These are phyloP conservation scores for Trebouxia gelatinosa DNA, from an alignment of 163 green algal genomes.

Conservation along the genomic window DNA sequence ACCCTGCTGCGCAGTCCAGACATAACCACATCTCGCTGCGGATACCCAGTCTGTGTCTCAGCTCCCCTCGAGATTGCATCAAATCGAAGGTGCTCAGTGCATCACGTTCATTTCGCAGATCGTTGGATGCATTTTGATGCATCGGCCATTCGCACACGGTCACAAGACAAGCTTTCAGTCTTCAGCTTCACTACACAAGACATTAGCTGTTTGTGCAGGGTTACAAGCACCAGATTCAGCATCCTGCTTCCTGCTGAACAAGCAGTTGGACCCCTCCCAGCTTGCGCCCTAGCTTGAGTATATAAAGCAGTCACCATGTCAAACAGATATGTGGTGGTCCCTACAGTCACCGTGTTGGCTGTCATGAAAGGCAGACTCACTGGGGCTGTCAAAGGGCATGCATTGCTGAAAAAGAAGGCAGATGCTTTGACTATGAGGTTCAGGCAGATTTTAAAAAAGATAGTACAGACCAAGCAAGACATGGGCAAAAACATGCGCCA, in stretches of 20 bases:
- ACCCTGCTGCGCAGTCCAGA: too few species aligned
- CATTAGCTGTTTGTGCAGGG: neutral
- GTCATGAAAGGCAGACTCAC: conserved; percentile 93
- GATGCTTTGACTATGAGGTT: conserved; percentile 93
- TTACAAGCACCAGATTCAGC: neutral
- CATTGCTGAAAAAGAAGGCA: conserved; percentile 99
- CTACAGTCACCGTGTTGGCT: conserved; percentile 93
- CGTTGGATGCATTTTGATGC: too few species aligned
- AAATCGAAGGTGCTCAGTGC: too few species aligned
- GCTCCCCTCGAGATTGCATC: too few species aligned
- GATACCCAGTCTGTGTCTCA: too few species aligned
- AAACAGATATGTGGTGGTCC: conserved; percentile 77
- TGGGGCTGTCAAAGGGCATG: conserved; percentile 95
- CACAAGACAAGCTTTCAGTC: too few species aligned
- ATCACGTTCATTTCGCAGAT: too few species aligned
- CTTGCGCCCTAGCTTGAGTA: neutral
- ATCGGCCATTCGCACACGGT: too few species aligned
- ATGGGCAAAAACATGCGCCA: conserved; percentile 89
- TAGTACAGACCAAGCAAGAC: conserved; percentile 91
- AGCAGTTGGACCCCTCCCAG: neutral
- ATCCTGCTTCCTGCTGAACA: neutral
- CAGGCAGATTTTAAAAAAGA: conserved; percentile 90
- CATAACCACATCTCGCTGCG: too few species aligned
- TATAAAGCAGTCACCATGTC: neutral
- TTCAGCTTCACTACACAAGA: neutral